Evolutionary conservation across 345 rosid species (phyloP), one percentile per base, ranked within the genome.

Genomic region (Melaleuca alternifolia): DNA sequence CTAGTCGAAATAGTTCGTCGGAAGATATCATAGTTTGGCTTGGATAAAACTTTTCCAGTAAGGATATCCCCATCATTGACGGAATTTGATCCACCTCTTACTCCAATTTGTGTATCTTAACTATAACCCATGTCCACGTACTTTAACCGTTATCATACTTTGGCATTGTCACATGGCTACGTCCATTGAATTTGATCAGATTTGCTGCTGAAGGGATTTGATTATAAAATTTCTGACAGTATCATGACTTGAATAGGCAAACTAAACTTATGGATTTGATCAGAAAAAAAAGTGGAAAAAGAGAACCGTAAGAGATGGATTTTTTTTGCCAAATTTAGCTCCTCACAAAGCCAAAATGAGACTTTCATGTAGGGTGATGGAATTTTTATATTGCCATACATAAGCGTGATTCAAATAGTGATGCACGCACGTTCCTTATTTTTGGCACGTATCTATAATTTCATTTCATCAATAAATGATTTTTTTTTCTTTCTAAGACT

Each of bases 1-100:
- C 7, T 10, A 71, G 13, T 37, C 6, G 79, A 0, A 4, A 0
- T 71, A 2, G 48, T 24, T 12, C 1, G 0, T 18, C 3, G 26
- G 79, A 37, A 0, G 48, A 37, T 37, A 33, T 71, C 79, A 18
- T 71, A 9, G 79, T 20, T 11, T 18, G 79, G 79, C 13, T 0
- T 10, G 23, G 48, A 71, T n/a, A 59, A 59, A 57, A 6, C 0
- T 3, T 12, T 59, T 59, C 13, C 48, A 9, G 33, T 11, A 10
- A 5, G 79, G 4, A 37, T 71, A 13, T 37, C 79, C 7, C 10
- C 23, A 2, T 37, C 1, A 2, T 9, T 1, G 4, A 18, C 3
- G 26, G 20, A 3, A 71, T 71, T 37, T 18, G 24, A 71, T 18
- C 13, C 26, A 37, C 1, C 0, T 37, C 20, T 1, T 18, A 71